Evolutionary conservation across 768 basidiomycete species (phyloP).

Genomic region (Kwoniella shandongensis): DNA sequence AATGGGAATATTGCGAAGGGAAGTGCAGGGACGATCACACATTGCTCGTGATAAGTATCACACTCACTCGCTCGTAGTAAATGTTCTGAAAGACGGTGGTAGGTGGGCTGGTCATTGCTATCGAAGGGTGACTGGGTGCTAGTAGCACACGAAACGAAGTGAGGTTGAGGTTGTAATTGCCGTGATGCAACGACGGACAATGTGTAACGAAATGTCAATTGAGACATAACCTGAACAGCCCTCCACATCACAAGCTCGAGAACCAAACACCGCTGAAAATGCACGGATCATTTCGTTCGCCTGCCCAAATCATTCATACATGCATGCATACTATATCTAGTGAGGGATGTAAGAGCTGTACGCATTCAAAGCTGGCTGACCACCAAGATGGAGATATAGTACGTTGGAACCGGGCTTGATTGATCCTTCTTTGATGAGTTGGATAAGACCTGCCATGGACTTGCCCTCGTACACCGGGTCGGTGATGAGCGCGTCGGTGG

Average conservation of each 20-base stretch:
- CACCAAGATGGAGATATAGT: constrained; percentile 38
- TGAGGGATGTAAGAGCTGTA: constrained; percentile 32
- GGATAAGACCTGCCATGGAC: constrained; percentile 35
- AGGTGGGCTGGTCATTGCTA: not conserved
- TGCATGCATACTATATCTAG: not conserved
- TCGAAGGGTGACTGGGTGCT: too few species aligned
- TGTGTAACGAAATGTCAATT: too few species aligned
- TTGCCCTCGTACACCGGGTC: constrained; percentile 38
- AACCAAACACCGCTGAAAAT: too few species aligned
- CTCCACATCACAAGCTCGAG: too few species aligned
- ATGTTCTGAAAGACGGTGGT: constrained; percentile 59
- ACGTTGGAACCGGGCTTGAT: constrained; percentile 32
- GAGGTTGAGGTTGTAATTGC: too few species aligned
- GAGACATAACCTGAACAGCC: too few species aligned
- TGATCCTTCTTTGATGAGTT: constrained; percentile 29
- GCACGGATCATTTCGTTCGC: too few species aligned
- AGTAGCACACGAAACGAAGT: too few species aligned
- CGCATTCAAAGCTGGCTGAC: constrained; percentile 36
- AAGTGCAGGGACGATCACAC: not conserved
- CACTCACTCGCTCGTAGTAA: constrained; percentile 82
- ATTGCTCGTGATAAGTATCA: too few species aligned
- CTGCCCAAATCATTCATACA: too few species aligned
- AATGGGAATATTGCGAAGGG: not conserved
- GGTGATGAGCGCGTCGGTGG: constrained; percentile 34
- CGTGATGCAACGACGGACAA: too few species aligned